Evolutionary conservation across 225 moss, liverwort and hornwort species (phyloP).

Genomic region (Takakia lepidozioides): DNA sequence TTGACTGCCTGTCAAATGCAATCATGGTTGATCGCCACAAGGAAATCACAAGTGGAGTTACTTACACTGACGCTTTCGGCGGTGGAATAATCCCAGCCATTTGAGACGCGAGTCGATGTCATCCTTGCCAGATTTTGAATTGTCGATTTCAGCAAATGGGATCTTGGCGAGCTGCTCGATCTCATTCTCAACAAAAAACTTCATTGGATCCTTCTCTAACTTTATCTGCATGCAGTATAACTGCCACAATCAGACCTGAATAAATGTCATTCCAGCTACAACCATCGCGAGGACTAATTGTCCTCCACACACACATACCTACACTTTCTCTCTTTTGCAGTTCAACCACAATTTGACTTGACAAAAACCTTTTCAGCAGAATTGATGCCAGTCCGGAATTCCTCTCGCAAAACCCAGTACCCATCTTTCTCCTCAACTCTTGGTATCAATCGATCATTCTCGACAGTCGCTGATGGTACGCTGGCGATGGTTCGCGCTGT

Average conservation of each 20-base stretch:
- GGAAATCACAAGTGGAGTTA: too few species aligned
- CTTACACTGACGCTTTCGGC: conserved; percentile 83
- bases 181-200: conserved; percentile 46
- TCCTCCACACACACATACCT: too few species aligned
- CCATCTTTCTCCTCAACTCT: conserved; percentile 62
- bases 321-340: not conserved
- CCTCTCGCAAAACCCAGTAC: conserved; percentile 69
- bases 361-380: conserved; percentile 51
- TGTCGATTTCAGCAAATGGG: conserved; percentile 61
- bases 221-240: conserved; percentile 34
- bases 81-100: conserved; percentile 89
- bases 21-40: too few species aligned
- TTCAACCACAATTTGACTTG: too few species aligned
- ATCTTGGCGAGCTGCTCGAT: conserved; percentile 57
- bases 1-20: too few species aligned
- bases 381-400: conserved; percentile 49
- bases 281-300: not conserved
- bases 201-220: conserved; percentile 81
- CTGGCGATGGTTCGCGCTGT: conserved; percentile 22
- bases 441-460: conserved; percentile 27
- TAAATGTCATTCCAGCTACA: not conserved
- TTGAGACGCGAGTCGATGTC: conserved; percentile 72
- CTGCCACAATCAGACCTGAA: not conserved
- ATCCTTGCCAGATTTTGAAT: conserved; percentile 54
- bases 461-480: conserved; percentile 9